Base-by-base conservation (phyloP, 2,329 filamentous ascomycete species). In the Celoporthe dispersa region DNA sequence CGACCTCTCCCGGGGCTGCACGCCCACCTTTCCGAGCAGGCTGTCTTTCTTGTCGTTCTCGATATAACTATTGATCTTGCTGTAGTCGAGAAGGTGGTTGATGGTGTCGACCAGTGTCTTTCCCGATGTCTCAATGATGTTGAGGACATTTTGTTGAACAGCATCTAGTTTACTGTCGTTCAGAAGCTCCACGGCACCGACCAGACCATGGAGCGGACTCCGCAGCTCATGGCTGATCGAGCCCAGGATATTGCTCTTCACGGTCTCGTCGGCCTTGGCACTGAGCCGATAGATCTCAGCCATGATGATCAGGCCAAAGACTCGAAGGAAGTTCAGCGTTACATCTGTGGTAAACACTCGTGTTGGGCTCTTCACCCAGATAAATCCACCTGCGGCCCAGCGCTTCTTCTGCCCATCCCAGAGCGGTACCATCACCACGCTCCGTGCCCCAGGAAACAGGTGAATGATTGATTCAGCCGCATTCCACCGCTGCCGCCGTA, bases 151-250 rank as follows among this genome's bases (percentile, higher is more conserved):
- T 3, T 80, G 78, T 72, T 88, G 86, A 6, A 82, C 80, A 1
- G 80, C 80, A 55, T 80, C 81, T 33, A 88, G 78, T 0, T 78
- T 71, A 0, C 85, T 87, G n/a, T 88, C 86, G 4, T 83, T 81
- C 0, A 90, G 74, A 3, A 89, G 76, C 72, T 88, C 86, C 0
- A 83, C 81, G 66, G 81, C 87, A 0, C 86, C 84, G 0, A 90
- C 78, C 41, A 90, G 85, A 2, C 88, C 88, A 68, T 91, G 88
- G 0, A 91, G 79, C 0, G 88, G 88, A 1, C 85, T 88, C 5
- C 88, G 82, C 19, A 91, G 78, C 75, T 91, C 88, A 74, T 91
- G 88, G 3, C 85, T 88, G 7, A 91, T 84, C 1, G 85, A 89
- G 0, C 86, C 85, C 9, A 91, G 82, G 48, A 89, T 85, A 69